Evolutionary conservation across 345 rosid genomes (phyloP).

Genomic region (Eutrema japonicum): DNA sequence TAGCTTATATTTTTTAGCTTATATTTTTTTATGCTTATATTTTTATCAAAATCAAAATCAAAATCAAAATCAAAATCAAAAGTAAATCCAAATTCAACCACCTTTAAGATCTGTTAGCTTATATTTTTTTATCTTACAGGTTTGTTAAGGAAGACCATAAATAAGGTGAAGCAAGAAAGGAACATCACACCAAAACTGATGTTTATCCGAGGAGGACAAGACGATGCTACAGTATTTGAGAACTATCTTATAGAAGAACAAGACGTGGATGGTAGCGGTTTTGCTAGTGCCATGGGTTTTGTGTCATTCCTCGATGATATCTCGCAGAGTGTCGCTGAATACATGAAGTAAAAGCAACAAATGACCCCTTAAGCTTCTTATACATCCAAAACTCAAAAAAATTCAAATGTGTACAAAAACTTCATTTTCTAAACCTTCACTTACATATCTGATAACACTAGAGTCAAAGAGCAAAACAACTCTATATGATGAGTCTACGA

Average conservation of each 20-base stretch:
- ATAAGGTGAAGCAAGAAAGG: slow-evolving; percentile 87
- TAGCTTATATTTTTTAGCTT: too few relatives aligned
- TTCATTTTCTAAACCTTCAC: neutral
- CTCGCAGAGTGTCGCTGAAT: slow-evolving; percentile 75
- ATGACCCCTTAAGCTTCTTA: neutral
- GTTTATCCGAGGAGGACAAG: slow-evolving; percentile 83
- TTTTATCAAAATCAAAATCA: too few relatives aligned
- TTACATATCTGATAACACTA: neutral
- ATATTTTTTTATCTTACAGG: slow-evolving; percentile 48
- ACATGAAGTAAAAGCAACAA: slow-evolving; percentile 62
- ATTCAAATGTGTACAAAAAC: neutral
- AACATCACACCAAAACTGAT: slow-evolving; percentile 83
- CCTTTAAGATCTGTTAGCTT: neutral
- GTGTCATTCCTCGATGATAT: slow-evolving; percentile 92
- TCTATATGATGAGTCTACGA: neutral
- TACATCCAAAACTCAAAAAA: neutral
- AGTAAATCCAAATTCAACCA: neutral
- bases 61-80: too few relatives aligned
- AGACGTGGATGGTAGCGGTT: slow-evolving; percentile 88
- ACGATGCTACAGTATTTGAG: slow-evolving; percentile 82
- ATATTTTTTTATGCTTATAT: too few relatives aligned
- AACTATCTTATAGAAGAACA: slow-evolving; percentile 95
- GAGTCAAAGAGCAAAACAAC: neutral
- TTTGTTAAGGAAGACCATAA: slow-evolving; percentile 72
- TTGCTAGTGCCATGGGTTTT: slow-evolving; percentile 84